A percentile compares a stretch with the other conserved stretches of the same genome.
phyloP scores from a whole-genome alignment of 345 rosid genomes.

The Salix dunnii region DNA sequence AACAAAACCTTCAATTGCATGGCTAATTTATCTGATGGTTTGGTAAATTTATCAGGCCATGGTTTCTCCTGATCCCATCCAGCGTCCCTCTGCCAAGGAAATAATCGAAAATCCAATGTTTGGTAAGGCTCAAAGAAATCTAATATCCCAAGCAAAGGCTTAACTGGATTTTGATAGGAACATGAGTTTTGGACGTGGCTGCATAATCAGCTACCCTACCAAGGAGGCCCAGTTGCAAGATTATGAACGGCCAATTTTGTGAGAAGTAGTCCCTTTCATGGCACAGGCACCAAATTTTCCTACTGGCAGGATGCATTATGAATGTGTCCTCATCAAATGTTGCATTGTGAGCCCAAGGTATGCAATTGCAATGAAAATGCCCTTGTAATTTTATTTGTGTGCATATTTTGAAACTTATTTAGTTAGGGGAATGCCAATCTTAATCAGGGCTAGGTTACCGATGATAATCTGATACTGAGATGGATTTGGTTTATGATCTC shows the following conservation, averaged over 20 bases:
- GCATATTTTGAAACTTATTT: neutral
- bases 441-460: neutral
- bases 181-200: neutral
- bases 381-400: neutral
- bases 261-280: neutral
- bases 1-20: neutral
- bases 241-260: slow-evolving; percentile 10
- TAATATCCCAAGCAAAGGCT: slow-evolving; percentile 4
- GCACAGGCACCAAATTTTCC: slow-evolving; percentile 9
- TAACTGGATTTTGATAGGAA: neutral
- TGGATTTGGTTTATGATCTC: neutral
- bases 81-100: slow-evolving; percentile 70
- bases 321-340: neutral
- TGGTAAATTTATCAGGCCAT: slow-evolving; percentile 47
- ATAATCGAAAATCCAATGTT: slow-evolving; percentile 65
- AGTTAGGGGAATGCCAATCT: neutral
- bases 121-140: slow-evolving; percentile 34
- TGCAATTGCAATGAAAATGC: slow-evolving; percentile 3
- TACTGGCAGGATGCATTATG: neutral
- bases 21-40: slow-evolving; percentile 18
- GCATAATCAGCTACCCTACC: neutral
- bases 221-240: neutral
- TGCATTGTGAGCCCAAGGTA: neutral
- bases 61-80: slow-evolving; percentile 74
- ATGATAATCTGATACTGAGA: neutral